phyloP scores from a whole-genome alignment of 257 asterid species.

The Solanum okadae region DNA sequence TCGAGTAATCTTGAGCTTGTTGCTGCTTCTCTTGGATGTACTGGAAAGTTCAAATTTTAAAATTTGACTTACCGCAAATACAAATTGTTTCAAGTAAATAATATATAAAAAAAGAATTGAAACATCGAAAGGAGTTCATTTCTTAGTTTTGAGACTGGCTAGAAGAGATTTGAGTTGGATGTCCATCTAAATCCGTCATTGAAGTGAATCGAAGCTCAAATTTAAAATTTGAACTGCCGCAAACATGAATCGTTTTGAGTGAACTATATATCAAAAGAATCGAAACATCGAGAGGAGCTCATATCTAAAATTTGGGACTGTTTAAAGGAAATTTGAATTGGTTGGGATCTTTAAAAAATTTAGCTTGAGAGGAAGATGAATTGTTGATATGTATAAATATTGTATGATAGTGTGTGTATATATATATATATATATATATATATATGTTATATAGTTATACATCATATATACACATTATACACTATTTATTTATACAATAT shows the following conservation, averaged over 20 bases:
- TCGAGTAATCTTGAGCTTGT: not conserved
- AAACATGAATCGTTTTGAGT: no score
- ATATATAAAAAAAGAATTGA: no score
- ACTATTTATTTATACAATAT: no score
- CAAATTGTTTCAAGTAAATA: no score
- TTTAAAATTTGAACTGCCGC: not conserved
- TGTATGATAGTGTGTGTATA: not conserved
- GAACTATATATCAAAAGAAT: not conserved
- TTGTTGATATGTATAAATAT: not conserved
- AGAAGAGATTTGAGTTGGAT: not conserved
- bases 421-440: no score
- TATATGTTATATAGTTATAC: not conserved
- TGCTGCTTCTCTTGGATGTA: not conserved
- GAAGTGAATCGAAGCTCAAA: not conserved
- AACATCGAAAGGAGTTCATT: fast-evolving
- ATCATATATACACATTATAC: not conserved
- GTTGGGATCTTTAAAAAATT: no score
- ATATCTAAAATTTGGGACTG: not conserved
- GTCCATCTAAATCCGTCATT: not conserved
- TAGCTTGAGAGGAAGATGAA: no score
- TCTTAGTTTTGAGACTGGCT: not conserved
- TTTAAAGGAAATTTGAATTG: not conserved
- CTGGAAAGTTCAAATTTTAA: not conserved
- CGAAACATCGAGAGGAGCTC: not conserved
- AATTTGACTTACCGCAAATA: not conserved